Percentiles rank a stretch among this genome's conserved stretches.
Evolutionary conservation across 1,284 basidiomycete genomes (phyloP).

Genomic region (Puccinia polysora): DNA sequence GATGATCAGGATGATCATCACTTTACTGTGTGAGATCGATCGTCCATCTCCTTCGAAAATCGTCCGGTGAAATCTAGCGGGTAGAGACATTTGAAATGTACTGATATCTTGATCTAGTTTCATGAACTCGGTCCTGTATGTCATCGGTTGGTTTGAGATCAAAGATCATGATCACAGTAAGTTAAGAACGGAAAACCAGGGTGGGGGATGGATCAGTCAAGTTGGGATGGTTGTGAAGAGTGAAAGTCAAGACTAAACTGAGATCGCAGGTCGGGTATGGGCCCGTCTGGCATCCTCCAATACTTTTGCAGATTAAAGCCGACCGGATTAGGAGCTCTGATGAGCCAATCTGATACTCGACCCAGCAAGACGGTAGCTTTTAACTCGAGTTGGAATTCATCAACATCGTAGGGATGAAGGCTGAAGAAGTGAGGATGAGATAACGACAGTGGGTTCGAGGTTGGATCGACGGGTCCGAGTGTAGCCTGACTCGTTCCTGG

Average conservation of each 20-base stretch:
- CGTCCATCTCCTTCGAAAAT: constrained; percentile 19
- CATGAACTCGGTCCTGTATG: constrained; percentile 8
- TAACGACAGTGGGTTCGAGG: constrained; percentile 24
- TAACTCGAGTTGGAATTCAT: constrained; percentile 34
- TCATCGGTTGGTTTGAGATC: no score
- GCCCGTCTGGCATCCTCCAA: constrained; percentile 8
- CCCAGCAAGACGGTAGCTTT: constrained; percentile 32
- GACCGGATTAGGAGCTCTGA: constrained; percentile 25
- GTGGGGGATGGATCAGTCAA: not conserved
- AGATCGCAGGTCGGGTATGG: constrained; percentile 26
- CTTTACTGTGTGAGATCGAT: constrained; percentile 11
- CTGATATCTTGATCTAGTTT: constrained; percentile 23
- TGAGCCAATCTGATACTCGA: constrained; percentile 34
- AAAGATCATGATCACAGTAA: no score
- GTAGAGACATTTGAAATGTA: constrained; percentile 20
- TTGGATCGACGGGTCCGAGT: not conserved
- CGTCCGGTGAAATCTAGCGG: constrained; percentile 5
- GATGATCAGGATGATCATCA: constrained; percentile 9
- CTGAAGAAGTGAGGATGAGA: constrained; percentile 30
- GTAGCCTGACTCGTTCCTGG: constrained; percentile 5
- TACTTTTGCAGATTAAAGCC: constrained; percentile 36
- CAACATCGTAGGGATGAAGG: constrained; percentile 28
- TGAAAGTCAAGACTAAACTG: not conserved
- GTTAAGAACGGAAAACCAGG: no score
- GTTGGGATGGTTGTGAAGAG: not conserved